Percentiles rank a stretch among this genome's conserved stretches.
Conservation (phyloP, 768 basidiomycete genomes). For the Tricholoma bakamatsutake region DNA sequence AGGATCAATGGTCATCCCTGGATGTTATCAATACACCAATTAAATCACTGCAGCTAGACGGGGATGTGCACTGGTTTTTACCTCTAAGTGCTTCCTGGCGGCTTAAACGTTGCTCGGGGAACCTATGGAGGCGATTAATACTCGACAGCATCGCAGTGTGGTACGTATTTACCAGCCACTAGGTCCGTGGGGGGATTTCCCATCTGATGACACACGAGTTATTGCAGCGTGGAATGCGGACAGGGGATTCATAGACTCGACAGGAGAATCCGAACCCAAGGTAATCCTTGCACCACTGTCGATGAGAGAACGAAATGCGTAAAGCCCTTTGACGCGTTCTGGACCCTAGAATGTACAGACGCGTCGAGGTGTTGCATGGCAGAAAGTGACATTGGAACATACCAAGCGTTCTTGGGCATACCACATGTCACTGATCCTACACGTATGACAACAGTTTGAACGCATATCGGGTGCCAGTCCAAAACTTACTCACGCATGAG, state of each 20-base stretch:
- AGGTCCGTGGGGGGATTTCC: conserved; percentile 75
- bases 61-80: conserved; percentile 14
- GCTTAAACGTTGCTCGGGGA: conserved; percentile 72
- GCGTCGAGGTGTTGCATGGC: conserved; percentile 3
- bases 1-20: conserved; percentile 83
- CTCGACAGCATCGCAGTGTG: not conserved
- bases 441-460: conserved; percentile 3
- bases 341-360: conserved; percentile 47
- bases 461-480: not conserved
- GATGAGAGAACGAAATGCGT: conserved; percentile 77
- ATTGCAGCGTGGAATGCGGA: conserved; percentile 86
- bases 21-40: not conserved
- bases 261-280: conserved; percentile 86
- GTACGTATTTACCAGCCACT: conserved; percentile 66
- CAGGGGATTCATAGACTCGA: conserved; percentile 83
- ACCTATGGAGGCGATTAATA: conserved; percentile 41
- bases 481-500: conserved; percentile 61
- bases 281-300: conserved; percentile 64
- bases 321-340: conserved; percentile 78
- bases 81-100: conserved; percentile 74
- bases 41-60: not conserved
- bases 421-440: conserved; percentile 81
- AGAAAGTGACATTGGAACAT: conserved; percentile 16
- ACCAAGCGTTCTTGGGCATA: conserved; percentile 82
- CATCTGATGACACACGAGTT: conserved; percentile 62